A percentile compares a stretch with the other conserved stretches of the same genome.
Conservation (phyloP, 2,329 filamentous ascomycete genomes). For the Fusarium paranaense region DNA sequence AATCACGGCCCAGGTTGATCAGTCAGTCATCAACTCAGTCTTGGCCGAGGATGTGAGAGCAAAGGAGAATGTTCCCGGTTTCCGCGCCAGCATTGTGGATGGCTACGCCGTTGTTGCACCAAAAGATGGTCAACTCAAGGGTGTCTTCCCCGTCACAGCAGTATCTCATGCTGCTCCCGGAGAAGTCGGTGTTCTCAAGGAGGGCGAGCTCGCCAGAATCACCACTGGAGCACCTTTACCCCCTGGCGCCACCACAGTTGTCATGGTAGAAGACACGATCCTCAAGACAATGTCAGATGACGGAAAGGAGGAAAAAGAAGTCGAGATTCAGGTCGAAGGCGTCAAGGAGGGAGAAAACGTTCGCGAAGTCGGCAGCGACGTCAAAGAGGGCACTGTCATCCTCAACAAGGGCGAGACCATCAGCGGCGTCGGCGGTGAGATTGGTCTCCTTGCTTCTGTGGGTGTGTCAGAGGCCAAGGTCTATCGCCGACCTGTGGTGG, state of each 20-base stretch:
- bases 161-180: constrained; percentile 87
- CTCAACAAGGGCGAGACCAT: constrained; percentile 84
- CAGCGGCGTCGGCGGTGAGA: constrained; percentile 87
- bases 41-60: constrained; percentile 87
- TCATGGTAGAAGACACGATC: constrained; percentile 92
- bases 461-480: constrained; percentile 78
- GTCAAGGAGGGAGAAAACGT: constrained; percentile 87
- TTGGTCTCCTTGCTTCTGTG: constrained; percentile 88
- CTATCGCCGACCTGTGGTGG: constrained; percentile 82
- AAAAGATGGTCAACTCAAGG: constrained; percentile 73
- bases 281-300: constrained; percentile 82
- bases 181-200: constrained; percentile 71
- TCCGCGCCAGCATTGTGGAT: constrained; percentile 95
- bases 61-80: constrained; percentile 87
- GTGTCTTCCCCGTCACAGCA: constrained; percentile 85
- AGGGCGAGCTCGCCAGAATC: constrained; percentile 86
- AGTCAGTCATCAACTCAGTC: constrained; percentile 77
- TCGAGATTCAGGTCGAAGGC: constrained; percentile 85
- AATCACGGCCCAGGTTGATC: constrained; percentile 70
- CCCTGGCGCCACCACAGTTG: constrained; percentile 87
- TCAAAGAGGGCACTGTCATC: constrained; percentile 75
- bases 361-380: constrained; percentile 90
- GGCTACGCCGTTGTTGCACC: constrained; percentile 88
- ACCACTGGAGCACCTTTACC: constrained; percentile 95
- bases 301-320: constrained; percentile 84